A percentile compares a stretch with the other conserved stretches of the same genome.
phyloP scores from a whole-genome alignment of 306 rosid species.

The Ceratonia siliqua region DNA sequence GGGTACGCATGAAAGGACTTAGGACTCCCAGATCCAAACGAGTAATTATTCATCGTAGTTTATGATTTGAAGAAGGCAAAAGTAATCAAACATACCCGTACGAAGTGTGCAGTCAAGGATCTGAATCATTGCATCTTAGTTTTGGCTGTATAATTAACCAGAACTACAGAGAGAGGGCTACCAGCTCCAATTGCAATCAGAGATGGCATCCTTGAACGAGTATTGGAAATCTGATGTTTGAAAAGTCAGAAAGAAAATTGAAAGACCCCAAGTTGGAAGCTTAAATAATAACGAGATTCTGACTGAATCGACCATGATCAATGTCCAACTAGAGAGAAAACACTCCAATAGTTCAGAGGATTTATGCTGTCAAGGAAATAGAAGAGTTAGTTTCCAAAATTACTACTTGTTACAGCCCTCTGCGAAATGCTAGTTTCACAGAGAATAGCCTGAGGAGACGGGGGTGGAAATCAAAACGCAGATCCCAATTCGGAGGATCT shows the following conservation, averaged over 20 bases:
- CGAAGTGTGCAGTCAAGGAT: background rate
- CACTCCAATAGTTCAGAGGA: background rate
- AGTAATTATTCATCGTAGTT: conserved; percentile 52
- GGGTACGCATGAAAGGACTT: conserved; percentile 69
- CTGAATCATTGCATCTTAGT: conserved; percentile 35
- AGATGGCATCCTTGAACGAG: conserved; percentile 9
- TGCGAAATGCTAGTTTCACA: background rate
- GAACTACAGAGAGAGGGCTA: background rate
- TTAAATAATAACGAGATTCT: background rate
- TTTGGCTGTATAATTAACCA: background rate
- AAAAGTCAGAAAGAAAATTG: background rate
- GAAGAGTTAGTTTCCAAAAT: background rate
- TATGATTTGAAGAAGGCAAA: conserved; percentile 9
- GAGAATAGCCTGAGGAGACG: background rate
- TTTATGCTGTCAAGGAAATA: background rate
- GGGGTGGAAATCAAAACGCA: background rate
- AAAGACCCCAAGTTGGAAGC: conserved; percentile 13
- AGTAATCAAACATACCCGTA: conserved; percentile 16
- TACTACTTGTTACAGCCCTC: background rate
- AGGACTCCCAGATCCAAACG: conserved; percentile 56
- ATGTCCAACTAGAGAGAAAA: background rate
- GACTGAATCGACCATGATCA: background rate
- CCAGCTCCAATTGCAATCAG: background rate
- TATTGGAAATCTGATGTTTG: background rate
- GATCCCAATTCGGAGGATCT: background rate